Evolutionary conservation across 306 rosid genomes (phyloP), one percentile per base, ranked within the genome.

Genomic region (Cucurbita argyrosperma): DNA sequence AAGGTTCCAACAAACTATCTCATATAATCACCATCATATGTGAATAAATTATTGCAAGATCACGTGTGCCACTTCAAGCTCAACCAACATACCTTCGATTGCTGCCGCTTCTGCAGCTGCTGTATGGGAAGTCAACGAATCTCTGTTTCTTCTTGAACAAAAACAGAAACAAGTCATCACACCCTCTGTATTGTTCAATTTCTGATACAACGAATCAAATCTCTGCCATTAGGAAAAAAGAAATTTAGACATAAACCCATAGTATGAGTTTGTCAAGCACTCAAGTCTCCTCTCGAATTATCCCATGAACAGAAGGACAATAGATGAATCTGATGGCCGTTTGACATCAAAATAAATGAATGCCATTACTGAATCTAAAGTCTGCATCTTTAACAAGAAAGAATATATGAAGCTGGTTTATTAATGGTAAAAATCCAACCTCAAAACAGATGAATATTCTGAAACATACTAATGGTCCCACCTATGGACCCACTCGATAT

Each of bases 111-210:
- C 88, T 16, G 54, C 43, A 42, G 75, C 80, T 37, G 77, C 45
- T 7, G 88, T 40, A 72, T 47, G 80, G 7, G 75, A 66, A 66
- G 70, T 78, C 6, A 76, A 47, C 38, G 87, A 78, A 71, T 82
- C 77, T 64, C 71, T 70, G 57, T 75, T 84, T 66, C 57, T 80
- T 23, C 78, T 81, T 80, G 65, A 64, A 35, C 80, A 67, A 78
- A 21, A 77, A 77, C 81, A 79, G 76, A 74, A 85, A 83, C 94
- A 88, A 79, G 62, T 70, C 96, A 90, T 90, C 79, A 71, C 85
- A 50, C 37, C 61, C 39, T 69, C 6, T 69, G 52, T 19, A 21
- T 26, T 47, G 55, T 23, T 67, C 56, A 11, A 23, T 13, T 46
- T 47, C 74, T 26, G 57, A 69, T 47, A 42, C 54, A 67, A 67